A percentile compares a stretch with the other conserved stretches of the same genome.
Evolutionary conservation across 2,329 filamentous ascomycete species (phyloP).

Genomic region (Talaromyces islandicus): DNA sequence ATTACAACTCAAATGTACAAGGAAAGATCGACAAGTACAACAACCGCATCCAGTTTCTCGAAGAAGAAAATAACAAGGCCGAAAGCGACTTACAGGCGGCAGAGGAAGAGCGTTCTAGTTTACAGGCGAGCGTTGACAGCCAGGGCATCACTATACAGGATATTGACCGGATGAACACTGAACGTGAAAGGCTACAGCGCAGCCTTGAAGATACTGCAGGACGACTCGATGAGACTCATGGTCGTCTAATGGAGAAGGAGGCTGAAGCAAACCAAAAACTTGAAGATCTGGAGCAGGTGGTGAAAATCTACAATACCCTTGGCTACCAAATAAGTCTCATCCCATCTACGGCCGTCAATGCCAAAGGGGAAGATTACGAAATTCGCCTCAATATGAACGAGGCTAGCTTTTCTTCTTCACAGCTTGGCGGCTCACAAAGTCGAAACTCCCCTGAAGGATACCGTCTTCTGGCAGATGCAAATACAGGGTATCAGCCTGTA

Average conservation of each 20-base stretch:
- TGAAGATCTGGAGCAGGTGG: constrained; percentile 83
- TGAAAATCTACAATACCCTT: constrained; percentile 88
- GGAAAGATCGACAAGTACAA: constrained; percentile 87
- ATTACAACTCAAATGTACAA: constrained; percentile 81
- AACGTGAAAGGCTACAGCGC: constrained; percentile 87
- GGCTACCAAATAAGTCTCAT: constrained; percentile 93
- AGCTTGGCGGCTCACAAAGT: constrained; percentile 44
- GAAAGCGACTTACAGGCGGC: constrained; percentile 68
- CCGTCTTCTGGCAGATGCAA: constrained; percentile 72
- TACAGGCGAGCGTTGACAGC: constrained; percentile 83
- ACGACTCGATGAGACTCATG: constrained; percentile 79
- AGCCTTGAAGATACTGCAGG: constrained; percentile 71
- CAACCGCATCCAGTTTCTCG: constrained; percentile 70
- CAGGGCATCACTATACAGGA: constrained; percentile 96
- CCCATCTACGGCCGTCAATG: constrained; percentile 75
- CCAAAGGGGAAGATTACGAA: constrained; percentile 79
- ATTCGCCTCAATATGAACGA: constrained; percentile 76
- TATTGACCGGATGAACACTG: constrained; percentile 97
- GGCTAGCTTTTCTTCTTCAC: constrained; percentile 67
- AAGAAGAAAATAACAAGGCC: constrained; percentile 78
- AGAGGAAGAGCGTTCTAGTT: constrained; percentile 70
- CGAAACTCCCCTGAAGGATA: constrained; percentile 55
- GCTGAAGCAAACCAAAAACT: constrained; percentile 77
- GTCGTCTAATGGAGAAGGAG: constrained; percentile 77
- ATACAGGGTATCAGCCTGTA: constrained; percentile 81